Evolutionary conservation across 768 basidiomycete genomes (phyloP).

Genomic region (Sporobolomyces roseus): DNA sequence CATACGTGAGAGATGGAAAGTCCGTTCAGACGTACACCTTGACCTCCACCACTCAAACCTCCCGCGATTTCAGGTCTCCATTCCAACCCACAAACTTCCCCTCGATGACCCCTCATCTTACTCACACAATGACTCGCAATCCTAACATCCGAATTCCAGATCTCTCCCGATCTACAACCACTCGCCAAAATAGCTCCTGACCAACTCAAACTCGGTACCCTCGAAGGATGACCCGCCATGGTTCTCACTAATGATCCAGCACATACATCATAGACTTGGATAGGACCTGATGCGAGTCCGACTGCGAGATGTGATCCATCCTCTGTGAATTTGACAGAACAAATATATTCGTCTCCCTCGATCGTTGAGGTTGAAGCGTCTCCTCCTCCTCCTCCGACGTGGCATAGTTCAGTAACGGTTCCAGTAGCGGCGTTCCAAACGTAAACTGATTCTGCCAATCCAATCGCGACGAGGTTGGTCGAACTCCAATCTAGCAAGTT

Average conservation of each 20-base stretch:
- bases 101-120: conserved; percentile 81
- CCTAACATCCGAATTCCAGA: conserved; percentile 94
- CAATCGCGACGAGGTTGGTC: conserved; percentile 82
- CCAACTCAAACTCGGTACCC: conserved; percentile 84
- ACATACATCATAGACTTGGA: conserved; percentile 94
- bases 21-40: conserved; percentile 34
- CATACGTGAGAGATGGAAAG: background rate
- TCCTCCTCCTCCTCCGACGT: conserved; percentile 57
- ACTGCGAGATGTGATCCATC: conserved; percentile 68
- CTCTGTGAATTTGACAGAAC: conserved; percentile 49
- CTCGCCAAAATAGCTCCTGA: conserved; percentile 71
- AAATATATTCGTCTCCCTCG: conserved; percentile 41
- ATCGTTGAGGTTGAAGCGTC: conserved; percentile 6
- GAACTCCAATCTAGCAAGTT: conserved; percentile 87
- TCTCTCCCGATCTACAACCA: conserved; percentile 88
- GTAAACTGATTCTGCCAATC: conserved; percentile 78
- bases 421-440: conserved; percentile 93
- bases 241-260: conserved; percentile 72
- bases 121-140: conserved; percentile 81
- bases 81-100: conserved; percentile 86
- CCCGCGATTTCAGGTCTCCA: conserved; percentile 76
- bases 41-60: conserved; percentile 41
- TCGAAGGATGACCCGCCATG: conserved; percentile 81
- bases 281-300: conserved; percentile 73
- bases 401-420: conserved; percentile 59